Evolutionary conservation across 495 filamentous ascomycete species (phyloP).

Genomic region (Hypoxylon trugodes): DNA sequence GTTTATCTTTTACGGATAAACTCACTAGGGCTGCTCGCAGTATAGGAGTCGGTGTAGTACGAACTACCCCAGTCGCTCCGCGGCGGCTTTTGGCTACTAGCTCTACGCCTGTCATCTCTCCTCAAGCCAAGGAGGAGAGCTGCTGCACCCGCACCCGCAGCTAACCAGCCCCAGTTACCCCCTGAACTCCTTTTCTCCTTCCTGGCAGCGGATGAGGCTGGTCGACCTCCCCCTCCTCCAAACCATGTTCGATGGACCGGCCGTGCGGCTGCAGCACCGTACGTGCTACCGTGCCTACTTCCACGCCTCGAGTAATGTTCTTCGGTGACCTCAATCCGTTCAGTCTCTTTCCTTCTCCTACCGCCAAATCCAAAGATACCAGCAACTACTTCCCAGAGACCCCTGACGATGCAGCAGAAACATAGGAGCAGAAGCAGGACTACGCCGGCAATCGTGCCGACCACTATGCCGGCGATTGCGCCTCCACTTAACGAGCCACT

Average conservation of each 20-base stretch:
- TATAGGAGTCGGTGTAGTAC: constrained; percentile 58
- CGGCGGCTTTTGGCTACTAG: constrained; percentile 51
- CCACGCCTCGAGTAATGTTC: constrained; percentile 69
- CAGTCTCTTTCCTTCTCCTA: constrained; percentile 53
- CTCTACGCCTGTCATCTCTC: constrained; percentile 65
- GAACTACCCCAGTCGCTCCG: constrained; percentile 57
- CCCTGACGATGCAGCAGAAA: constrained; percentile 75
- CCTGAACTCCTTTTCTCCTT: constrained; percentile 59
- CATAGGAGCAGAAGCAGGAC: constrained; percentile 76
- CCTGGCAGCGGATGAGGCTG: constrained; percentile 60
- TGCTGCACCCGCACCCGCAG: constrained; percentile 64
- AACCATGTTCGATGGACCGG: constrained; percentile 73
- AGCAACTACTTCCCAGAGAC: constrained; percentile 68
- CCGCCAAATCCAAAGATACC: constrained; percentile 71
- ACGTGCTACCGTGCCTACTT: constrained; percentile 40
- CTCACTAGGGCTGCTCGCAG: constrained; percentile 59
- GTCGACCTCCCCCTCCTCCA: constrained; percentile 52
- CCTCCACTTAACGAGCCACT: constrained; percentile 74
- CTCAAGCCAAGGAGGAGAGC: constrained; percentile 79
- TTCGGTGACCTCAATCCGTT: constrained; percentile 69
- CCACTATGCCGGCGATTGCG: constrained; percentile 94
- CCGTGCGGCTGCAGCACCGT: constrained; percentile 45
- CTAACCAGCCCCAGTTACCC: constrained; percentile 60
- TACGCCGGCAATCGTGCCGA: constrained; percentile 82
- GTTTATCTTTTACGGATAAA: constrained; percentile 44